Evolutionary conservation across 768 basidiomycete species (phyloP), one percentile per base, ranked within the genome.

Genomic region (Leccinum disarticulatum): DNA sequence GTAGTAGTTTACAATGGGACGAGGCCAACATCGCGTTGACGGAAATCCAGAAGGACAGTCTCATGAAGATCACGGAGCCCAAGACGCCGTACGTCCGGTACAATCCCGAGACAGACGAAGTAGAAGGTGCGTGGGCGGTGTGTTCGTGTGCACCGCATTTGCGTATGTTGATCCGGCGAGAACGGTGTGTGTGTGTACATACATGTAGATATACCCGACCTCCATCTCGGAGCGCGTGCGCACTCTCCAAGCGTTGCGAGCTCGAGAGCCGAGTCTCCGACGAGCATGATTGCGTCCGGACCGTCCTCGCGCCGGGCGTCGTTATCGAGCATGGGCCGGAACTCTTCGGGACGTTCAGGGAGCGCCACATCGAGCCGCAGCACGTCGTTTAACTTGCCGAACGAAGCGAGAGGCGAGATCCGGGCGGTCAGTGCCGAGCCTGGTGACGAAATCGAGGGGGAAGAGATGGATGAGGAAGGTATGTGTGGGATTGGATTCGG

Each of bases 61-160:
- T 94, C 70, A 98, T 97, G 95, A 98, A 97, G 84, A 98, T 98
- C 69, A 94, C 92, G 3, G 95, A 98, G 69, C 95, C 95, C 55
- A 98, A 98, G 83, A 98, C 95, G 10, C 95, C 95, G 2, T 98
- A 91, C 74, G 95, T 98, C 56, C 81, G 93, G 65, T 95, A 94
- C 74, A 90, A 94, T 67, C 83, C 91, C 3, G 87, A 90, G 70
- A 87, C 88, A n/a, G 92, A 94, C 72, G 82, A 83, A 56, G 76
- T 93, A 47, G 92, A 94, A 74, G 87, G 95, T 93, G 73, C 69
- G 78, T 75, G n/a, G 0, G 8, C 13, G 17, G 4, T 17, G 8
- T 28, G 4, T 17, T 17, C 13, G 25, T 28, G 27, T 50, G 27
- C 4, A 5, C 22, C 22, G 2, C 41, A 43, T 17, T 11, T 17